Percentiles rank a stretch among this genome's conserved stretches.
Evolutionary conservation across 176 grass and related monocot species (phyloP).

Genomic region (Rhynchospora tenuis): DNA sequence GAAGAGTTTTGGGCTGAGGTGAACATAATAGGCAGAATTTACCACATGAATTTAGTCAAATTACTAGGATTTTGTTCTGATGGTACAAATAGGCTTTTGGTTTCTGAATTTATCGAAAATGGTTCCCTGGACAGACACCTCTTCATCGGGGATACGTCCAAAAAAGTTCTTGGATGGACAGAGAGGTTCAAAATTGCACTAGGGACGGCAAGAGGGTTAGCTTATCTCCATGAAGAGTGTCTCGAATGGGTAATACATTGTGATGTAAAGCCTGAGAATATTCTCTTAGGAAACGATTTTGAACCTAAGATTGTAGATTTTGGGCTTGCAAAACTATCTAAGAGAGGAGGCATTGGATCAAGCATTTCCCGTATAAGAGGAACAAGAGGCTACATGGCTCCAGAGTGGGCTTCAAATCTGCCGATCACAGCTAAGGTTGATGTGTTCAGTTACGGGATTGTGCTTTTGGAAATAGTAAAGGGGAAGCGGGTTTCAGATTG

Average conservation of each 20-base stretch:
- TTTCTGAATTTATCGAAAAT: slow-evolving; percentile 29
- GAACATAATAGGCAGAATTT: slow-evolving; percentile 25
- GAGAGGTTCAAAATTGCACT: slow-evolving; percentile 31
- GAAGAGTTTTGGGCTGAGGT: slow-evolving; percentile 28
- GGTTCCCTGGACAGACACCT: slow-evolving; percentile 31
- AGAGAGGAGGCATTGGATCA: slow-evolving; percentile 14
- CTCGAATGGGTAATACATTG: slow-evolving; percentile 35
- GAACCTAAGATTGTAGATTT: slow-evolving; percentile 37
- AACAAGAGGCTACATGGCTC: slow-evolving; percentile 31
- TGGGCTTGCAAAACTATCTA: slow-evolving; percentile 16
- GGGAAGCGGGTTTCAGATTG: slow-evolving; percentile 23
- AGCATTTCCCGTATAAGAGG: slow-evolving; percentile 18
- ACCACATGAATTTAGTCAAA: slow-evolving; percentile 34
- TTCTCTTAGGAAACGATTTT: slow-evolving; percentile 27
- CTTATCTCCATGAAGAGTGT: slow-evolving; percentile 33
- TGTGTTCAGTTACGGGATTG: slow-evolving; percentile 30
- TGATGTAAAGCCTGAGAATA: slow-evolving; percentile 34
- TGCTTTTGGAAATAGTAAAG: slow-evolving; percentile 28
- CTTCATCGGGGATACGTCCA: not conserved
- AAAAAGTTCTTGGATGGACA: slow-evolving; percentile 15
- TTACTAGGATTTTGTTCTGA: slow-evolving; percentile 28
- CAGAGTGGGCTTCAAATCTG: slow-evolving; percentile 27
- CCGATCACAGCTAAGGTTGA: slow-evolving; percentile 30
- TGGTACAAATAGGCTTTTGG: slow-evolving; percentile 15
- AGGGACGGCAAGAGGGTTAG: slow-evolving; percentile 17